Base-by-base conservation (phyloP, 352 stramenopile species). In the Phytopythium helicoides region DNA sequence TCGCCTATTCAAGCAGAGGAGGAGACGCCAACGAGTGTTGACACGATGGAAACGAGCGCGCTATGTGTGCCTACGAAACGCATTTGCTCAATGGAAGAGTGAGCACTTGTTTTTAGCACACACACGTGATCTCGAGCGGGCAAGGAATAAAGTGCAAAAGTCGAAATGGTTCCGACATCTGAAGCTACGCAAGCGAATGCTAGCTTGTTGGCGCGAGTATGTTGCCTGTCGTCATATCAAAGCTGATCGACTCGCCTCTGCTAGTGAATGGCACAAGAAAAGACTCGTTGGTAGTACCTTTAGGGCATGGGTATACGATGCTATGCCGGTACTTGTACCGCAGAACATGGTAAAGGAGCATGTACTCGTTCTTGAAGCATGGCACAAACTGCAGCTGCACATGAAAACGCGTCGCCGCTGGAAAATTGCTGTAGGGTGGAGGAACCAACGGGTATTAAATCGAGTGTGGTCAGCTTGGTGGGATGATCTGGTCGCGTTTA, bases 131-230 rank as follows among this genome's bases (percentile, higher is more conserved):
- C n/a, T 64, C 34, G 42, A 56, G 41, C 25, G 44, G 1, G 41
- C 39, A 2, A 51, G 46, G 25, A 39, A 57, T 28, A 54, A 38
- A 9, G 26, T 67, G 12, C 42, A 51, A 12, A 40, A 48, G 12
- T 44, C 46, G 10, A 52, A 53, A 25, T 68, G 60, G 60, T 68
- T 68, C n/a, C 56, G 50, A 6, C 56, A 68, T 23, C 60, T 60
- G 31, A 68, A 68, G 40, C 26, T 68, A 34, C 55, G 55, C 44
- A 64, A 64, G 28, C 19, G 26, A 16, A 56, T 64, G 38, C 19
- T 68, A 1, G 21, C 33, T 3, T 26, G n/a, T 16, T 64, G 60
- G 60, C 49, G 51, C 18, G 14, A 38, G 23, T 66, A 50, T n/a
- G 23, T 63, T 0, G 39, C 31, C 8, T 26, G 21, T 18, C 59